Evolutionary conservation across 352 stramenopile species (phyloP), one percentile per base, ranked within the genome.

Genomic region (Lagenidium giganteum): DNA sequence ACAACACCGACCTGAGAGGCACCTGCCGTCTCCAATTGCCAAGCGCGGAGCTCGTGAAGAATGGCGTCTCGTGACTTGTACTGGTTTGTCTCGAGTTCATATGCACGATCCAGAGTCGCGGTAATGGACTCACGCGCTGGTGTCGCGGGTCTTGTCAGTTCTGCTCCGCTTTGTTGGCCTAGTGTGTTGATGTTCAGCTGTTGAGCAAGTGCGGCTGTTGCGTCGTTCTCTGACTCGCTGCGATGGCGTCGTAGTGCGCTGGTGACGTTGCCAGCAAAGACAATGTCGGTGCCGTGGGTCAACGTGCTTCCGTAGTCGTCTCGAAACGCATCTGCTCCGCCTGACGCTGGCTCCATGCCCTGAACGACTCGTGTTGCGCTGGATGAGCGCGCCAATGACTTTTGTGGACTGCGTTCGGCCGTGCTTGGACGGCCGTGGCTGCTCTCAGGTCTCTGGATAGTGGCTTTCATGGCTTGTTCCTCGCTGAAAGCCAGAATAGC

Each of bases 241-340:
- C 80, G 63, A 41, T 86, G 78, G 5, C 79, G 66, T 11, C 83
- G 71, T 39, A 95, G 47, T 3, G 83, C 73, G 17, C 79, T 91
- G 2, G 82, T 90, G n/a, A 93, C 72, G 52, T 93, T 95, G 31
- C 85, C 85, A 2, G 85, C 83, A 59, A 96, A 92, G 2, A 93
- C 81, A 24, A 95, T 86, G 37, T 87, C 71, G 1, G 78, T 88
- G 27, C 85, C 85, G 51, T 96, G 85, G 4, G 85, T 96, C n/a
- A 96, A 57, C 9, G 72, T 79, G 37, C 81, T 94, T 16, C 75
- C 74, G 1, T 75, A 70, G 41, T 86, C 69, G 34, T 82, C 63
- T 27, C 44, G 52, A 23, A 38, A 16, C 32, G 27, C 32, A 38
- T 38, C 32, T 18, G 32, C 32, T 38, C 32, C 27, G 27, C 27